Evolutionary conservation across 176 grass and related monocot species (phyloP), one percentile per base, ranked within the genome.

Genomic region (Puccinellia tenuiflora): DNA sequence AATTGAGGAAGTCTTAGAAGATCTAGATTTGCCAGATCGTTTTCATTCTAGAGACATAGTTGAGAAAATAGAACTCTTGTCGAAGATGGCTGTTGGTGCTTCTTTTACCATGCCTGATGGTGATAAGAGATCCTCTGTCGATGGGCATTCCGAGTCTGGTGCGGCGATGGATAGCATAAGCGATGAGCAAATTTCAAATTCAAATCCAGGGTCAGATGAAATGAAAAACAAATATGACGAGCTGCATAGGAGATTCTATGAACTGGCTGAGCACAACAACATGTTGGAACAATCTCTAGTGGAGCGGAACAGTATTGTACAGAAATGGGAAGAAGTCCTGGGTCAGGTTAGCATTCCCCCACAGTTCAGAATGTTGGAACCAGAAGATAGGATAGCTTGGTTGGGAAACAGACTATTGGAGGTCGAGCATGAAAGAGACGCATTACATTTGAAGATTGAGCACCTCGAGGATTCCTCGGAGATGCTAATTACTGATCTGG

Each of bases 1-100:
- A 81, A 98, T 98, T 69, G 96, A 98, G 84, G 93, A 95, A 85
- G 89, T 98, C 47, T 86, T 98, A 73, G 96, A 98, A 94, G 96
- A 98, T 22, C 90, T 98, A 39, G 93, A 98, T 72, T 88, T 98
- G 74, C 93, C 96, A 39, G 96, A 98, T 64, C 77, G 93, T 60
- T 98, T 95, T 85, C 92, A 98, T 92, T 90, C 87, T 53, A 91
- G 84, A 85, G 96, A 98, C 53, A 92, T 93, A 81, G 91, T 92
- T 11, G 96, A 98, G 81, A 95, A 98, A 83, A 88, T 98, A 62
- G 96, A 95, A 73, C 78, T 93, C n/a, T 63, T 98, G 45, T 93
- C 96, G 34, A 95, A 86, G 85, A 90, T 95, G 87, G 89, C 91
- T 61, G 69, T 83, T 86, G 83, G 75, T 37, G 38, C 26, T 90